Conservation (phyloP, 192 early-diverging fungal species). For the Entomortierella parvispora region DNA sequence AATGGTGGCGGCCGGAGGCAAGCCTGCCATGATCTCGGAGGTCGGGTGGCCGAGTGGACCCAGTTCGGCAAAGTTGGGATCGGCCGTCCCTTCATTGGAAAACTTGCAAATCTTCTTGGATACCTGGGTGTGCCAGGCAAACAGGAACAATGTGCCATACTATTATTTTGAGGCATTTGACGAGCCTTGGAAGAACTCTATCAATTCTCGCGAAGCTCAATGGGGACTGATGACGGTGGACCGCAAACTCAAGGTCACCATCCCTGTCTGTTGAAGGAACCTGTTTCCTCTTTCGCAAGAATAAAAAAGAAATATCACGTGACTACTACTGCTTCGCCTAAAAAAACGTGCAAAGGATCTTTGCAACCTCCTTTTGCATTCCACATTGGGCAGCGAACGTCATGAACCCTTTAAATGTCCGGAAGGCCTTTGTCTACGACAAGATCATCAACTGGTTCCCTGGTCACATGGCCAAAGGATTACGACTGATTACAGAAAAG, state of each 20-base stretch:
- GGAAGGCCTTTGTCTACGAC: conserved; percentile 59
- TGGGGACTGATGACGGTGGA: conserved; percentile 56
- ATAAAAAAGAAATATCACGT: no score
- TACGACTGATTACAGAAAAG: conserved; percentile 77
- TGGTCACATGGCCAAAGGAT: conserved; percentile 86
- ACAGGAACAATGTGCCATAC: conserved; percentile 62
- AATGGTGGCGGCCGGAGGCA: conserved; percentile 51
- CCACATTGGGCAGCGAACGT: no score
- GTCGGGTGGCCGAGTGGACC: conserved; percentile 73
- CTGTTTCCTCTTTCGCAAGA: not conserved
- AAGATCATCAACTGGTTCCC: conserved; percentile 88
- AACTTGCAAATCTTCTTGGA: conserved; percentile 72
- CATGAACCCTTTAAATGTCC: conserved; percentile 43
- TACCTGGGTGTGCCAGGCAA: conserved; percentile 70
- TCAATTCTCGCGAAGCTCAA: conserved; percentile 57
- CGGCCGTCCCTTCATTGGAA: conserved; percentile 61
- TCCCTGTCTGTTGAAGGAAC: conserved; percentile 18
- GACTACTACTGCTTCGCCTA: not conserved
- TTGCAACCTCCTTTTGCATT: no score
- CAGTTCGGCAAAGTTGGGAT: conserved; percentile 13
- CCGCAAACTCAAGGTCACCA: conserved; percentile 44
- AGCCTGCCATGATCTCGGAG: conserved; percentile 70
- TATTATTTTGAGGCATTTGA: conserved; percentile 77
- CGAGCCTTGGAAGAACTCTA: conserved; percentile 70
- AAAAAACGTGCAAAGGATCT: no score